Evolutionary conservation across 2,329 filamentous ascomycete species (phyloP).

Genomic region (Sporothrix brasiliensis): DNA sequence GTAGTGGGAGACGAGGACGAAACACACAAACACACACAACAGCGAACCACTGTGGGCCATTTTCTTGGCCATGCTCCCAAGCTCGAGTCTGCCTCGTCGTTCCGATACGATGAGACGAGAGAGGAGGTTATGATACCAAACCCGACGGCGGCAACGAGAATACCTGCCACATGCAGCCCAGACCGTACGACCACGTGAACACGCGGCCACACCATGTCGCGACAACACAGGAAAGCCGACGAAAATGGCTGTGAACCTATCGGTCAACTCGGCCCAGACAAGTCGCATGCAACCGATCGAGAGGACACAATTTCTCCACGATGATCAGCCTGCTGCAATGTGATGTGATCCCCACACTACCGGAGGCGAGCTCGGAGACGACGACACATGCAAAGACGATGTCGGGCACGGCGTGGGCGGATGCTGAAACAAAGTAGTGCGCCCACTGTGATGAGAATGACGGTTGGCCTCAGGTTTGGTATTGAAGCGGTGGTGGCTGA

Average conservation of each 20-base stretch:
- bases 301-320: not conserved
- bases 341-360: not conserved
- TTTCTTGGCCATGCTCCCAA: not conserved
- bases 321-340: not conserved
- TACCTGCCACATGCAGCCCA: not conserved
- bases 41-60: not conserved
- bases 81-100: slow-evolving; percentile 11
- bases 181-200: not conserved
- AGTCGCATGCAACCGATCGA: not conserved
- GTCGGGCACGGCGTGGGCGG: slow-evolving; percentile 35
- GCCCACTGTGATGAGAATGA: too few relatives aligned
- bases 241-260: not conserved
- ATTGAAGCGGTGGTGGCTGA: not conserved
- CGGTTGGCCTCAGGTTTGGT: not conserved
- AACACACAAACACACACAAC: not conserved
- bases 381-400: not conserved
- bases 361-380: slow-evolving; percentile 17
- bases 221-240: not conserved
- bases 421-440: not conserved
- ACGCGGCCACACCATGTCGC: slow-evolving; percentile 17
- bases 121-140: not conserved
- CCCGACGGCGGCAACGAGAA: not conserved
- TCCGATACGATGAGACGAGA: not conserved
- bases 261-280: not conserved
- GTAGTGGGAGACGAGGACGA: not conserved